Base-by-base conservation (phyloP, 2,329 filamentous ascomycete species). In the Gaeumannomyces sp. region DNA sequence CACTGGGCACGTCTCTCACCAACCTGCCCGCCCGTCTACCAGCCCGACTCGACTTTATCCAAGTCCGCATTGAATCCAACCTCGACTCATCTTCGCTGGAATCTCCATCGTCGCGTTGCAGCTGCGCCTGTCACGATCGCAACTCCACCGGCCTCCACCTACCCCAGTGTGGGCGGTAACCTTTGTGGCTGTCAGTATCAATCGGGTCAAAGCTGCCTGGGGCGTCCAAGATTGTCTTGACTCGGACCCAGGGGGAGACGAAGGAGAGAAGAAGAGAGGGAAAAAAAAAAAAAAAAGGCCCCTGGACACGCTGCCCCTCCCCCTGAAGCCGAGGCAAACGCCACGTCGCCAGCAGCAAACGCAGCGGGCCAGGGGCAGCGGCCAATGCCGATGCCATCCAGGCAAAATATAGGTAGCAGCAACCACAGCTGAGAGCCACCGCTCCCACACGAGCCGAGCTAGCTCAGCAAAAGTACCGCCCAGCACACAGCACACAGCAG, bases 401-500 rank as follows among this genome's bases (percentile, higher is more conserved):
- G 33, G 33, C 45, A 22, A n/a, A 53, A n/a, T 45, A 45, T 45
- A 45, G 45, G 45, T 3, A 25, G 45, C 19, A 53, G n/a, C 22
- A 53, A 53, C 45, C 22, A 25, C 22, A 25, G 22, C 19, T 19
- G 19, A 53, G 22, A 35, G 45, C 22, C 45, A 10, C 45, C 45
- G 22, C 22, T 53, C 45, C n/a, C n/a, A 8, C 22, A 50, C 22
- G 14, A 50, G 45, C 45, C 6, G 19, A n/a, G 45, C 45, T n/a
- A n/a, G 45, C 45, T 50, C 45, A 50, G 35, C 35, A 38, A 38
- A 38, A 50, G 38, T 16, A 19, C 19, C 5, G 38, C 19, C 60
- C 60, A 50, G 27, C 27, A 62, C 60, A 45, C 38, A 53, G 19
- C 45, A 53, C 45, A 28, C 8, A 27, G 33, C 35, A 61, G 56